Evolutionary conservation across 495 filamentous ascomycete species (phyloP).

Genomic region (Ascodesmis nigricans): DNA sequence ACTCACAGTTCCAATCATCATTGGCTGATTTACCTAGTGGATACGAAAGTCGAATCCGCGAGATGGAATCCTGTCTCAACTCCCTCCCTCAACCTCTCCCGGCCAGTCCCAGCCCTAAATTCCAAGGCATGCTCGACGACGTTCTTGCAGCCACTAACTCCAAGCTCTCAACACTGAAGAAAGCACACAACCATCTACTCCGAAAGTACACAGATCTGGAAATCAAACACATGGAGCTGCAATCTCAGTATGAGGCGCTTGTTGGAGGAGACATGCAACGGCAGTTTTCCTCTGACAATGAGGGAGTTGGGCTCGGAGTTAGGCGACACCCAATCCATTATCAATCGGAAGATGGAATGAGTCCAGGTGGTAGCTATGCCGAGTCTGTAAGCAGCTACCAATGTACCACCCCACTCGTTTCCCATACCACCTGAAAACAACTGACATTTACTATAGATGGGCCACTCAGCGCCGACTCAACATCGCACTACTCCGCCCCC

Average conservation of each 20-base stretch:
- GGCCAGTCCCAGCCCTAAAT: conserved; percentile 15
- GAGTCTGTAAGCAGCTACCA: too few relatives aligned
- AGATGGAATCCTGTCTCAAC: conserved; percentile 25
- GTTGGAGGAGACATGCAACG: not conserved
- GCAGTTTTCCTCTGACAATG: conserved; percentile 12
- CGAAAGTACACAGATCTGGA: conserved; percentile 24
- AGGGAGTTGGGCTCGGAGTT: too few relatives aligned
- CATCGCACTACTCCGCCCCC: conserved; percentile 8
- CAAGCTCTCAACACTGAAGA: conserved; percentile 27
- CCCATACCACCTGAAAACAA: too few relatives aligned
- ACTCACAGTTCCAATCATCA: conserved; percentile 23
- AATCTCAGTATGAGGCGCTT: conserved; percentile 4
- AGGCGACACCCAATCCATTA: conserved; percentile 7
- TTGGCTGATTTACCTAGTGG: conserved; percentile 26
- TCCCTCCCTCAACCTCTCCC: conserved; percentile 22
- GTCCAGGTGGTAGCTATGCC: conserved; percentile 15
- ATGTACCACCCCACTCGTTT: too few relatives aligned
- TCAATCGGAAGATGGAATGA: conserved; percentile 17
- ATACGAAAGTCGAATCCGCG: conserved; percentile 25
- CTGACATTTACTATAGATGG: too few relatives aligned
- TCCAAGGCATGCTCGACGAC: conserved; percentile 29
- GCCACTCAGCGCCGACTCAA: conserved; percentile 1
- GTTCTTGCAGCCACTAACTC: conserved; percentile 26
- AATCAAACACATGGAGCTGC: conserved; percentile 23
- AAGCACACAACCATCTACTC: conserved; percentile 23